Percentiles rank a stretch among this genome's conserved stretches.
phyloP scores from a whole-genome alignment of 768 basidiomycete genomes.

The Serendipita sp. region DNA sequence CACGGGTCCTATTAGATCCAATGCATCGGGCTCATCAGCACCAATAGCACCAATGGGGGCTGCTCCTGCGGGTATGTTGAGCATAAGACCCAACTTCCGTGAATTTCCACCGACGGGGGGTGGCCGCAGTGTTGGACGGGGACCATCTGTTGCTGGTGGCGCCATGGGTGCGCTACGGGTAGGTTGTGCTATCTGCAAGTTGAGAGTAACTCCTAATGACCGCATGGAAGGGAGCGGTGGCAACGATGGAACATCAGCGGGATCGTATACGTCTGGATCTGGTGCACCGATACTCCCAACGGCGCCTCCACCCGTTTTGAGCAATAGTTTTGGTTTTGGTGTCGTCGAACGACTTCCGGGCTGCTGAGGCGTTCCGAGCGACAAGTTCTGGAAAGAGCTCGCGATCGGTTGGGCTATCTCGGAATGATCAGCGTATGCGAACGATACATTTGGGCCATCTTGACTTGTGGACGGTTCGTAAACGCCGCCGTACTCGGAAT shows the following conservation, averaged over 20 bases:
- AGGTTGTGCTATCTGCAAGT: background rate
- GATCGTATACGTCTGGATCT: constrained; percentile 1
- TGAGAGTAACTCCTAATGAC: background rate
- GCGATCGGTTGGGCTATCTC: background rate
- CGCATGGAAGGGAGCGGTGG: background rate
- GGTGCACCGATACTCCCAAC: constrained; percentile 1
- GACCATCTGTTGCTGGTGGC: background rate
- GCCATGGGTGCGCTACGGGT: background rate
- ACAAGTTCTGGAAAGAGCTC: background rate
- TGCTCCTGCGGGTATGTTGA: background rate
- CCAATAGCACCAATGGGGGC: background rate
- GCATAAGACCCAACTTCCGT: background rate
- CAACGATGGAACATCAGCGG: background rate
- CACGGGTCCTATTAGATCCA: background rate
- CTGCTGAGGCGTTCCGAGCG: background rate
- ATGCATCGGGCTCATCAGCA: constrained; percentile 3
- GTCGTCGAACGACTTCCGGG: constrained; percentile 3
- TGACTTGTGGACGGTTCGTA: constrained; percentile 1
- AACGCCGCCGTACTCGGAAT: constrained; percentile 1
- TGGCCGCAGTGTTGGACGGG: background rate
- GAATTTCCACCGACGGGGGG: background rate
- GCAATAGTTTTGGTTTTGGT: constrained; percentile 1
- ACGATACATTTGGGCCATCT: background rate
- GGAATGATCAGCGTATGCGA: too few relatives aligned
- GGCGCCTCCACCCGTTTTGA: background rate